Base-by-base conservation (phyloP, 1,284 basidiomycete species). In the Tranzscheliella williamsii region DNA sequence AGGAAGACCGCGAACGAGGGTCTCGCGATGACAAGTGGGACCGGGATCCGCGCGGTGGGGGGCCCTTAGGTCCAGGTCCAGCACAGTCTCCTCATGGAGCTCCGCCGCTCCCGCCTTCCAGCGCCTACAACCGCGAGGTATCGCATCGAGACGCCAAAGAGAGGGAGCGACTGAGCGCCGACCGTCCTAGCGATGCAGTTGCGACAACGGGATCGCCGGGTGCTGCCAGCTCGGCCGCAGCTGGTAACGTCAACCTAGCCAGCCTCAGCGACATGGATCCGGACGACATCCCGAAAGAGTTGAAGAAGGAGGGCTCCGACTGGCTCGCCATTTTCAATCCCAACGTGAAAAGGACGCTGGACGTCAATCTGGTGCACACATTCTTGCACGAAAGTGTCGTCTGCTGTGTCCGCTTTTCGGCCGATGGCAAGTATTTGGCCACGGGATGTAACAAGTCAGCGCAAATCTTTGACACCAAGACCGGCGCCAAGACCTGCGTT, bases 241-340 rank as follows among this genome's bases (percentile, higher is more conserved):
- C 71, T 2, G 71, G 71, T 27, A 73, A 73, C 45, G 52, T 56
- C 17, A 52, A 73, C 5, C 69, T 81, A 24, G 67, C 70, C 2
- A 65, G 53, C 42, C 45, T 70, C 24, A 64, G 63, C 52, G 72
- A 73, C 36, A 45, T 68, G 58, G 72, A 73, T 23, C 70, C 72
- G 12, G 70, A 72, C 38, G 72, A 72, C 32, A 80, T 83, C 16
- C 80, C 82, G 17, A 77, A 80, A 37, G 82, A 83, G 37, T 72
- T 83, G 43, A 84, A 84, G 68, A 90, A 89, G 79, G 89, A 92
- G 76, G 93, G 91, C 0, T 81, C 82, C 27, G 95, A 97, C 79
- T 98, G 94, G 94, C 89, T 93, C 72, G 91, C 90, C 16, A 85
- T 95, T 42, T 96, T 91, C 82, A 95, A 91, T 77, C 87, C 89